phyloP scores from a whole-genome alignment of 31 red algal genomes.

The Bonnemaisonia californica region DNA sequence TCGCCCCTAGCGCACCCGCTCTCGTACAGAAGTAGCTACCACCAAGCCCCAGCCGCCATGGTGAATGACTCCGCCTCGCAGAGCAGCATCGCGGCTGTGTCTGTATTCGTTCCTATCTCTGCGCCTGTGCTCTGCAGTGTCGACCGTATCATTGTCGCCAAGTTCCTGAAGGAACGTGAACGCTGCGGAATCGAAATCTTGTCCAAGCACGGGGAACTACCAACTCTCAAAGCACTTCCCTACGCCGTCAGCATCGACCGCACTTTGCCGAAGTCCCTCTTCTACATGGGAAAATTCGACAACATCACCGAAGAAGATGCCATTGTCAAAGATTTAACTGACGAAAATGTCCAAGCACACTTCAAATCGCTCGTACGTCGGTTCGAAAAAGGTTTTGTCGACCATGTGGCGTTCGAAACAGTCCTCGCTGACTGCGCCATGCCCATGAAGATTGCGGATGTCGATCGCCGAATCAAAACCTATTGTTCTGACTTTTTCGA shows the following conservation, averaged over 20 bases:
- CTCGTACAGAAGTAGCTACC: background rate
- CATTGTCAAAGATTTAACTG: background rate
- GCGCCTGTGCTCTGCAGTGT: constrained; percentile 13
- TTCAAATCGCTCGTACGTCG: constrained; percentile 17
- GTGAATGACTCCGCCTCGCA: background rate
- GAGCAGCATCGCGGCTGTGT: background rate
- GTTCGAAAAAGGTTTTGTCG: background rate
- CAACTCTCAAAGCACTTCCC: constrained; percentile 15
- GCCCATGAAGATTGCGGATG: constrained; percentile 26
- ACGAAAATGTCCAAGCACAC: constrained; percentile 10
- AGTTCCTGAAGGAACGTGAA: constrained; percentile 35
- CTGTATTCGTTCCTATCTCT: constrained; percentile 23
- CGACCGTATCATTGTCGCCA: constrained; percentile 15
- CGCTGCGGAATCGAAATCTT: background rate
- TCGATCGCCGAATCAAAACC: constrained; percentile 30
- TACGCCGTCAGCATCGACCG: constrained; percentile 22
- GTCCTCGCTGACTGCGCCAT: constrained; percentile 14
- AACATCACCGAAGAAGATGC: constrained; percentile 1
- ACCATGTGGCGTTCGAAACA: background rate
- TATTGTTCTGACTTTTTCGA: constrained; percentile 60
- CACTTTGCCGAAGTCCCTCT: background rate
- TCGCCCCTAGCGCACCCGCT: background rate
- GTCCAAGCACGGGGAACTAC: constrained; percentile 7
- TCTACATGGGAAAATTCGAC: constrained; percentile 36
- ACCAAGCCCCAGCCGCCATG: background rate